Evolutionary conservation across 2,329 filamentous ascomycete species (phyloP), one percentile per base, ranked within the genome.

Genomic region (Penicillium oxalicum): DNA sequence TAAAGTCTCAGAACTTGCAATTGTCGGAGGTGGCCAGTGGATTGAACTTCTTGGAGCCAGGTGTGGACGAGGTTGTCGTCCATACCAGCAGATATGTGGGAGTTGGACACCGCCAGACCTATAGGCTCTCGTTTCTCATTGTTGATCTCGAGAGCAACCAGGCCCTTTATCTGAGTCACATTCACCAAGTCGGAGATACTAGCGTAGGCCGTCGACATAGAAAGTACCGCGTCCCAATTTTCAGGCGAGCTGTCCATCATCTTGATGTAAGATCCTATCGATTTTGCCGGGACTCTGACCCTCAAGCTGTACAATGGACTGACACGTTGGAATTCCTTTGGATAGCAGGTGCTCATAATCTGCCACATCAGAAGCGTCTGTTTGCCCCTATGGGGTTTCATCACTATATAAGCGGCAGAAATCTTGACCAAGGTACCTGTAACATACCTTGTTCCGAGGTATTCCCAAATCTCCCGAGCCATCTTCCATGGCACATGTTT

Each of bases 281-380:
- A 54, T 54, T 68, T 55, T 41, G 49, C 52, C 8, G 67, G 66
- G 4, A 50, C 49, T 7, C 51, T 53, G 24, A 69, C 61, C n/a
- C 58, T 60, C 44, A 71, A 56, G 4, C 52, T 54, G 40, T 68
- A 70, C 26, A 64, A 57, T 11, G 58, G 58, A 4, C 57, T 47
- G 13, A 62, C 24, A 18, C 58, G 29, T 6, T 51, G 53, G 35
- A 74, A 72, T 33, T 71, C 53, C 7, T 44, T 35, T 7, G 68
- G 65, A 55, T 74, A 74, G 13, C 53, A 59, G 4, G 56, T 63
- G 12, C 65, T 64, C 44, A 73, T 63, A n/a, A 72, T 57, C 36
- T 70, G 72, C 72, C 72, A 75, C 56, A 71, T 67, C 45, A 72
- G 60, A 27, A 73, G 54, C 24, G 69, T 74, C 50, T 64, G 58